These are phyloP conservation scores for Arachnopeziza araneosa DNA, from an alignment of 2,329 filamentous ascomycete species.

Conservation along the genomic window DNA sequence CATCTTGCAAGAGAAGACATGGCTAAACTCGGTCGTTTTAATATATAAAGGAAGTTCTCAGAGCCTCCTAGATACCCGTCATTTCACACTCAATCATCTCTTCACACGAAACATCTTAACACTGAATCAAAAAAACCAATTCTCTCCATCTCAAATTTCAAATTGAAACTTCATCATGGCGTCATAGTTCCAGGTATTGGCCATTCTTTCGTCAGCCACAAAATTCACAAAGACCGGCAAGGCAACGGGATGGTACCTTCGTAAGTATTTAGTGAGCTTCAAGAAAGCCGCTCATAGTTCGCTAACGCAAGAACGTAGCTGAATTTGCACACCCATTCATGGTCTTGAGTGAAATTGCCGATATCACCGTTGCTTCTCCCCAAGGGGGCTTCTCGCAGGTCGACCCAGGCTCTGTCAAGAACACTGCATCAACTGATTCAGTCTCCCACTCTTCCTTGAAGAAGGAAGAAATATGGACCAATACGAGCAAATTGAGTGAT, in stretches of 20 bases:
- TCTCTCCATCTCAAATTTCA: no score
- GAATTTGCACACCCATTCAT: constrained; percentile 22
- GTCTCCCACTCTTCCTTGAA: constrained; percentile 36
- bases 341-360: constrained; percentile 34
- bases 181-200: not conserved
- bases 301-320: not conserved
- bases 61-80: not conserved
- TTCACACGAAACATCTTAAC: not conserved
- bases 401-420: constrained; percentile 36
- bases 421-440: constrained; percentile 37
- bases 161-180: not conserved
- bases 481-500: constrained; percentile 42
- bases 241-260: constrained; percentile 1
- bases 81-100: not conserved
- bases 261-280: not conserved
- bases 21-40: no score
- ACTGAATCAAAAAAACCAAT: not conserved
- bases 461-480: constrained; percentile 44
- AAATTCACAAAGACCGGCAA: constrained; percentile 1
- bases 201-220: not conserved
- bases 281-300: not conserved
- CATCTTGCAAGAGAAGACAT: no score
- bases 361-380: constrained; percentile 39
- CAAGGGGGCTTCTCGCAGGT: constrained; percentile 37
- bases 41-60: no score